Base-by-base conservation (phyloP, 208 protist genomes). In the Crithidia thermophila region DNA sequence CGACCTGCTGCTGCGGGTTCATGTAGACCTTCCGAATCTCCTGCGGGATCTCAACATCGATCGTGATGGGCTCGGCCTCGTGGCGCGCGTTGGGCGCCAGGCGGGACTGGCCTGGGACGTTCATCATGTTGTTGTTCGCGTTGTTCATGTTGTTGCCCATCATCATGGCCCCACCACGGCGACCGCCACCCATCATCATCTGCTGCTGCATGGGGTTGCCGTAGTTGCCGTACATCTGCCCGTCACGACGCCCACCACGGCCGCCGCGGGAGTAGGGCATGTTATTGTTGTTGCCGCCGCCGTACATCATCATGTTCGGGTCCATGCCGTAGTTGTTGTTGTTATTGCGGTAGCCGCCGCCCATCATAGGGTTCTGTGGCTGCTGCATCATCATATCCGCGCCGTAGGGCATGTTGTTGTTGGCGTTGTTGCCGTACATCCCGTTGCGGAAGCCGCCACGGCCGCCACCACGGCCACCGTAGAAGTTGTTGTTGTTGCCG, bases 11-110 rank as follows among this genome's bases (percentile, higher is more conserved):
- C 4, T 62, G 13, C 8, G 83, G 84, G 49, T 92, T 90, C 75
- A 81, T 84, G 72, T 95, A 95, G 23, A 78, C 80, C 0, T 72
- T 58, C 21, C 79, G 58, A 36, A 95, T 81, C 25, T 92, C 87
- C 10, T 80, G 47, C 20, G 90, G 90, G 14, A 95, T 79, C 1
- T 30, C 58, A 0, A 82, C 70, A 51, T 79, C 63, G 28, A 84
- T 42, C 9, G 77, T 50, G 47, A 91, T 77, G 14, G 85, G 82
- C 77, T 91, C 82, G 31, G 85, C 69, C 39, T 91, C 82, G n/a
- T 57, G 55, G 31, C 80, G 72, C 14, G 61, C 49, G 9, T 23
- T 28, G 10, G 33, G 37, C 14, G 30, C 60, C 37, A 67, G 42
- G 11, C 46, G 43, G 2, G 33, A 53, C 50, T 73, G 67, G 40